Percentiles rank a stretch among this genome's conserved stretches.
Evolutionary conservation across 345 rosid species (phyloP).

Genomic region (Eucalyptus lansdowneana): DNA sequence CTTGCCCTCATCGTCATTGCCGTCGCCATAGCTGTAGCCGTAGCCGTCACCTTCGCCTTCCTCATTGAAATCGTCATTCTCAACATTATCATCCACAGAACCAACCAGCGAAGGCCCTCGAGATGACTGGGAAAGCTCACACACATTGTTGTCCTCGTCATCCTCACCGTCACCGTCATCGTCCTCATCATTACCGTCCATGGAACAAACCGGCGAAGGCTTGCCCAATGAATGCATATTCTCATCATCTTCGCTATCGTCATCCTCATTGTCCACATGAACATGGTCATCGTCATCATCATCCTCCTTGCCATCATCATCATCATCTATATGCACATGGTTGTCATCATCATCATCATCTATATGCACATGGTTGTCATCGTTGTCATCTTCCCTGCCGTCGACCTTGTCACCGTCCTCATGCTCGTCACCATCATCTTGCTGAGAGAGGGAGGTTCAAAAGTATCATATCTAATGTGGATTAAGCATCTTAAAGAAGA

Average conservation of each 20-base stretch:
- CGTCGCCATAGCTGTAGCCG: no score
- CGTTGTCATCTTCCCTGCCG: not conserved
- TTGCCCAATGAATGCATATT: not conserved
- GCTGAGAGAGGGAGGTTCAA: not conserved
- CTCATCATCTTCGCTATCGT: not conserved
- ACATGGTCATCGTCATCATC: constrained; percentile 5
- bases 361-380: not conserved
- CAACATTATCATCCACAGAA: no score
- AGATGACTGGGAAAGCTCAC: no score
- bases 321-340: not conserved
- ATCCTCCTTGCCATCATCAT: not conserved
- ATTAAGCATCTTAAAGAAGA: not conserved
- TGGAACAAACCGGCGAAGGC: not conserved
- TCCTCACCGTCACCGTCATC: no score
- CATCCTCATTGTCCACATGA: constrained; percentile 11
- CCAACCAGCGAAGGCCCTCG: fast-evolving
- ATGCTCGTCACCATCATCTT: constrained; percentile 12
- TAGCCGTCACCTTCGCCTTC: no score
- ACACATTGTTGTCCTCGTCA: no score
- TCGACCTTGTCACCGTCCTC: constrained; percentile 11
- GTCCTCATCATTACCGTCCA: not conserved
- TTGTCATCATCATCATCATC: constrained; percentile 5
- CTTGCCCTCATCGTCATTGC: no score
- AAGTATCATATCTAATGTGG: not conserved
- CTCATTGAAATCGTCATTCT: no score